Evolutionary conservation across 305 asterid species (phyloP), one percentile per base, ranked within the genome.

Genomic region (Rubia peregrina): DNA sequence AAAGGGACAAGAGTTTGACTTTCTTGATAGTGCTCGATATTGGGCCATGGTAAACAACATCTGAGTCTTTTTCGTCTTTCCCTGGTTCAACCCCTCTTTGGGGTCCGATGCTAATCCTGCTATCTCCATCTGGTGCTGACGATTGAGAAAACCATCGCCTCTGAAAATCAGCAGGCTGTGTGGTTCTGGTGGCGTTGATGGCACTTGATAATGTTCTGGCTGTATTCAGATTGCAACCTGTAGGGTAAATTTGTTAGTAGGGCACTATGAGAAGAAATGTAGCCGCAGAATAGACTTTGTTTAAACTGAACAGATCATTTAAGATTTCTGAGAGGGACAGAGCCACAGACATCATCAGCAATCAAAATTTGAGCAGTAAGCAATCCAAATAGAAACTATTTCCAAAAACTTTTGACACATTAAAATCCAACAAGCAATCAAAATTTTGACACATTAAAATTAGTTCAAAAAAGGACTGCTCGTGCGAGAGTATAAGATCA

Each of bases 1-100:
- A 88, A 40, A 92, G 92, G 5, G 98, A 89, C 67, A 92, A 90
- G 60, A 92, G 94, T 81, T 92, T 92, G 85, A 92, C 96, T 83
- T 88, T 88, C 88, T 89, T 92, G 75, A 92, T 83, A 4, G 98
- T 92, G 68, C 49, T 89, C 73, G 96, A 85, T 76, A 89, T 86
- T 1, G 96, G 98, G 65, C 98, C 98, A 21, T 83, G 70, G 65
- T 92, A 92, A n/a, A 86, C 87, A 49, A 88, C 66, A 30, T 85
- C 83, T 0, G 79, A 19, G 69, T 83, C 86, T 43, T 84, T 79
- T 60, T 85, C 89, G 67, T 81, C 83, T 43, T 83, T 78, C 70
- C 69, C 77, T 3, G 80, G 77, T 74, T 76, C 91, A 70, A 67
- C 74, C 19, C 75, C 85, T 71, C 75, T 88, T 7, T 69, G 88